Evolutionary conservation across 2,329 filamentous ascomycete species (phyloP).

Genomic region (Sarocladium brachiariae): DNA sequence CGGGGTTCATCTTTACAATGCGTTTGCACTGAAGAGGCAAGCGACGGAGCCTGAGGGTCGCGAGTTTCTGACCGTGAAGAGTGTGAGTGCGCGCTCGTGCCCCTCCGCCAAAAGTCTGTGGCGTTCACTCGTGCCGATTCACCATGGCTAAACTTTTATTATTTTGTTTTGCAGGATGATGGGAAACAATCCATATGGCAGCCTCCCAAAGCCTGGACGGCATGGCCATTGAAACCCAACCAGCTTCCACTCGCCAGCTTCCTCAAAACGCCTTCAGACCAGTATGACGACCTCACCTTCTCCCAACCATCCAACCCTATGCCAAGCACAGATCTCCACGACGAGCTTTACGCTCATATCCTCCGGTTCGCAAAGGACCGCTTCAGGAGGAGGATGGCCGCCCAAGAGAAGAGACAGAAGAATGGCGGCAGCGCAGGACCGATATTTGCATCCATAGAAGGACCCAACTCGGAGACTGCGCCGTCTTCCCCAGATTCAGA

Average conservation of each 20-base stretch:
- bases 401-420: slow-evolving; percentile 10
- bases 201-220: slow-evolving; percentile 63
- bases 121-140: too few relatives aligned
- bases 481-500: slow-evolving; percentile 1
- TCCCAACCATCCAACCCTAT: slow-evolving; percentile 16
- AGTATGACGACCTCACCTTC: slow-evolving; percentile 45
- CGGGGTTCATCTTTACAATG: slow-evolving; percentile 71
- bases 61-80: slow-evolving; percentile 21
- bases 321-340: slow-evolving; percentile 59
- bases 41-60: slow-evolving; percentile 20
- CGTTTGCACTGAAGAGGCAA: slow-evolving; percentile 56
- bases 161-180: slow-evolving; percentile 26
- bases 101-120: too few relatives aligned
- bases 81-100: slow-evolving; percentile 17
- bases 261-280: slow-evolving; percentile 35
- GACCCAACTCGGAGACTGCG: not conserved
- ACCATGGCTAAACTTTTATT: too few relatives aligned
- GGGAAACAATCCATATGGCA: slow-evolving; percentile 34
- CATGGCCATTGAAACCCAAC: slow-evolving; percentile 68
- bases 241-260: slow-evolving; percentile 55
- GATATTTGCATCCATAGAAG: slow-evolving; percentile 6
- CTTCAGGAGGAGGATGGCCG: slow-evolving; percentile 34
- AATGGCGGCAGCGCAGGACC: not conserved
- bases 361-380: slow-evolving; percentile 61
- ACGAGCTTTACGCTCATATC: slow-evolving; percentile 61